These are phyloP conservation scores for Lagenaria siceraria DNA, from an alignment of 306 rosid species.

Conservation along the genomic window DNA sequence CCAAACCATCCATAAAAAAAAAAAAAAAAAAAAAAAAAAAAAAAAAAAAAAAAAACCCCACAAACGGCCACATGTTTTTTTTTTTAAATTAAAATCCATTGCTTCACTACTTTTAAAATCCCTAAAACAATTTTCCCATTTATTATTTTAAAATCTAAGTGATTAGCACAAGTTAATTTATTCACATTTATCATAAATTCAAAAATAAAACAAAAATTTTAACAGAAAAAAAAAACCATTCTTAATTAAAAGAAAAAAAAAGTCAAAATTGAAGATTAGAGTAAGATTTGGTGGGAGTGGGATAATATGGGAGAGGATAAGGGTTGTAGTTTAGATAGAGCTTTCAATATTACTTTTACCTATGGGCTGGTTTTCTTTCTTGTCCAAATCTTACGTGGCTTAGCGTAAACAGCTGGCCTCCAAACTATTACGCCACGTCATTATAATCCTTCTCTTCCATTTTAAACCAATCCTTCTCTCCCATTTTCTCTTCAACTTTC, in stretches of 20 bases:
- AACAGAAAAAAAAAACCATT: not conserved
- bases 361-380: constrained; percentile 17
- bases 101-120: not conserved
- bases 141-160: too few species aligned
- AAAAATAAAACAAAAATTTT: too few species aligned
- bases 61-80: not conserved
- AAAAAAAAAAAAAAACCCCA: not conserved
- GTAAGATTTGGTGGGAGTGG: constrained; percentile 24
- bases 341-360: constrained; percentile 31
- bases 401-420: constrained; percentile 56
- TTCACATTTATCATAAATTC: too few species aligned
- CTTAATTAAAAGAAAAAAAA: not conserved
- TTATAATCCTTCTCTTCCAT: constrained; percentile 9
- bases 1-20: not conserved
- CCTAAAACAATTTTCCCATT: not conserved
- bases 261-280: constrained; percentile 1
- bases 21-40: not conserved
- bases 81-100: not conserved
- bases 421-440: constrained; percentile 49
- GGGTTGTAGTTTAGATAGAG: constrained; percentile 34
- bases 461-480: constrained; percentile 13
- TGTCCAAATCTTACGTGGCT: constrained; percentile 34
- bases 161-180: not conserved
- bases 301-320: not conserved
- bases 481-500: constrained; percentile 21